Evolutionary conservation across 1,284 basidiomycete genomes (phyloP).

Genomic region (Tetrapyrgos nigripes): DNA sequence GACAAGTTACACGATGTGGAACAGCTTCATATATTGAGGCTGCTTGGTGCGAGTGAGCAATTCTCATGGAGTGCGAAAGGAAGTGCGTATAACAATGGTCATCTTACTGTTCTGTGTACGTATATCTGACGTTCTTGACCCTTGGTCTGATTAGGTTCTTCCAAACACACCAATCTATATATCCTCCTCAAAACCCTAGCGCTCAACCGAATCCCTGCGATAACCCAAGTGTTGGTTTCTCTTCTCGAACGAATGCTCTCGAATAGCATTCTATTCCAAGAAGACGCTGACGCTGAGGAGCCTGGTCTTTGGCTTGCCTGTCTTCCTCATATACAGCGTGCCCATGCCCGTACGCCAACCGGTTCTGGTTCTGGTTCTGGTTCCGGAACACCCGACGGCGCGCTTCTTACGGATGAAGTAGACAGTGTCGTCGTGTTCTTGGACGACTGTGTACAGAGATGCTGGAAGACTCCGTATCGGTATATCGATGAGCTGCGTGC

Average conservation of each 20-base stretch:
- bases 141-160: constrained; percentile 36
- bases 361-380: no score
- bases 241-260: constrained; percentile 71
- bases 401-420: constrained; percentile 62
- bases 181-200: constrained; percentile 72
- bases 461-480: constrained; percentile 83
- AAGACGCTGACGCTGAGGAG: constrained; percentile 81
- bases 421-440: constrained; percentile 74
- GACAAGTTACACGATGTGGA: constrained; percentile 63
- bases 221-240: constrained; percentile 59
- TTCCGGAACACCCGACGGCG: constrained; percentile 55
- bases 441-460: constrained; percentile 89
- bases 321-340: constrained; percentile 50
- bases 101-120: neutral
- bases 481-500: constrained; percentile 79
- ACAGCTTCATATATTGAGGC: constrained; percentile 81
- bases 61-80: constrained; percentile 82
- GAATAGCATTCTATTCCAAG: constrained; percentile 82
- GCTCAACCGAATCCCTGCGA: constrained; percentile 54
- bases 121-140: no score
- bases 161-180: constrained; percentile 62
- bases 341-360: no score
- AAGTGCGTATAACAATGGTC: constrained; percentile 43
- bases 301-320: constrained; percentile 79
- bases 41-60: constrained; percentile 76